Percentiles rank a stretch among this genome's conserved stretches.
Conservation (phyloP, 2,329 filamentous ascomycete species). For the Colletotrichum magnum region DNA sequence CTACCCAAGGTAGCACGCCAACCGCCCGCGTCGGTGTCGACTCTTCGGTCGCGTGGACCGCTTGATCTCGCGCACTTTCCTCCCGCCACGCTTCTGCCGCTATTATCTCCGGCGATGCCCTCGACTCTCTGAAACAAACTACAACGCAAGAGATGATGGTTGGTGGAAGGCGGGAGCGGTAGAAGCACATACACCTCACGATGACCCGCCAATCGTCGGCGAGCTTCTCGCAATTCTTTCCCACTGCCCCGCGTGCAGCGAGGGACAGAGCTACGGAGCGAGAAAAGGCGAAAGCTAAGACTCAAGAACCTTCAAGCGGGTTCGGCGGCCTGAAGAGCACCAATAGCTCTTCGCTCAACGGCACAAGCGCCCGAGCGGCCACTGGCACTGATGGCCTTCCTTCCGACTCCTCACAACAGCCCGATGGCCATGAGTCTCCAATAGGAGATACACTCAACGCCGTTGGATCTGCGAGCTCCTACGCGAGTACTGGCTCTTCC, state of each 20-base stretch:
- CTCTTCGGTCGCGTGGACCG: slow-evolving; percentile 58
- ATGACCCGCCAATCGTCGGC: slow-evolving; percentile 85
- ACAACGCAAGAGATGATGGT: slow-evolving; percentile 68
- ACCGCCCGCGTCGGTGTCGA: slow-evolving; percentile 24
- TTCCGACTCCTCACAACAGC: slow-evolving; percentile 54
- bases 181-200: slow-evolving; percentile 66
- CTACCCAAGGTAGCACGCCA: neutral
- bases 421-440: slow-evolving; percentile 71
- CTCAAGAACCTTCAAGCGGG: slow-evolving; percentile 51
- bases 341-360: slow-evolving; percentile 42
- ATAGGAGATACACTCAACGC: slow-evolving; percentile 79
- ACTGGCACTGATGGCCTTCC: slow-evolving; percentile 39
- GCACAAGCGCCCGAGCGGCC: slow-evolving; percentile 29
- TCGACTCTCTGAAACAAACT: slow-evolving; percentile 39
- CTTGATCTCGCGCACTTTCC: slow-evolving; percentile 41
- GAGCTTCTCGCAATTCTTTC: slow-evolving; percentile 90
- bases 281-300: slow-evolving; percentile 70
- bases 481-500: slow-evolving; percentile 79
- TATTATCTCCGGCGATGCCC: slow-evolving; percentile 28
- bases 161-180: slow-evolving; percentile 66
- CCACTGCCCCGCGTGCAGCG: slow-evolving; percentile 78
- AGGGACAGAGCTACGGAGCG: slow-evolving; percentile 72
- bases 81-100: slow-evolving; percentile 29
- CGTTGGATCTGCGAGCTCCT: slow-evolving; percentile 80
- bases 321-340: slow-evolving; percentile 44